These are phyloP conservation scores for Herpetomonas tarakana DNA, from an alignment of 208 protist species.

Conservation along the genomic window DNA sequence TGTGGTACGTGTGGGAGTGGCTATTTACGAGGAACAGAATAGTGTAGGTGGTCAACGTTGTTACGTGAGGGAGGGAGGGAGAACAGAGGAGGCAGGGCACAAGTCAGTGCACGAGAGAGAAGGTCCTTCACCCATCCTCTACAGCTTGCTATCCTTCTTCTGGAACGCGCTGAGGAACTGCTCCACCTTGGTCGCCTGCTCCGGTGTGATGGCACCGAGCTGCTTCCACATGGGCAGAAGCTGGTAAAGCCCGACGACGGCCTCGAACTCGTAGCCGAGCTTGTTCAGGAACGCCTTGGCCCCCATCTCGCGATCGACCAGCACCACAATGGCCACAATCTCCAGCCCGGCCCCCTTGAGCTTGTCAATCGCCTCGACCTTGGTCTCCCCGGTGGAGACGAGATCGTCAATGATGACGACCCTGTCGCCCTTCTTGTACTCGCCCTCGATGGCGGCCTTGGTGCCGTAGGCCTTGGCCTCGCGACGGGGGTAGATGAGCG, in stretches of 20 bases:
- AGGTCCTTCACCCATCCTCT: slow-evolving; percentile 4
- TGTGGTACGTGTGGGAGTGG: no score
- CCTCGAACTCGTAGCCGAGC: slow-evolving; percentile 85
- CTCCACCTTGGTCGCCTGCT: slow-evolving; percentile 57
- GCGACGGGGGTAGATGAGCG: slow-evolving; percentile 90
- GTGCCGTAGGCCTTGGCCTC: slow-evolving; percentile 95
- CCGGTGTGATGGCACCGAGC: slow-evolving; percentile 48
- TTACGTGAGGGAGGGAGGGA: no score
- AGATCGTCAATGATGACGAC: slow-evolving; percentile 95
- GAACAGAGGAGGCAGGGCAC: background rate
- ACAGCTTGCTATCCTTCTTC: slow-evolving; percentile 65
- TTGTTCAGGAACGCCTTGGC: slow-evolving; percentile 79
- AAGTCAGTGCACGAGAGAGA: slow-evolving; percentile 2
- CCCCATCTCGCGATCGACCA: slow-evolving; percentile 96
- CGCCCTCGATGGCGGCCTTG: slow-evolving; percentile 93
- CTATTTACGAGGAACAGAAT: no score
- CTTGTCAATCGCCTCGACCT: slow-evolving; percentile 94
- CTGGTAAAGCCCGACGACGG: slow-evolving; percentile 72
- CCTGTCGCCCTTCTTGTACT: slow-evolving; percentile 89
- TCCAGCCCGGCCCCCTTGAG: slow-evolving; percentile 77
- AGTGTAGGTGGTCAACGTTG: no score
- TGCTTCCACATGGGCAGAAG: slow-evolving; percentile 74
- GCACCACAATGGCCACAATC: slow-evolving; percentile 90
- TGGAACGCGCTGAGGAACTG: slow-evolving; percentile 45
- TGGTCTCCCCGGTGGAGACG: slow-evolving; percentile 93